These are phyloP conservation scores for Cercis canadensis DNA, from an alignment of 306 rosid genomes.

Conservation along the genomic window DNA sequence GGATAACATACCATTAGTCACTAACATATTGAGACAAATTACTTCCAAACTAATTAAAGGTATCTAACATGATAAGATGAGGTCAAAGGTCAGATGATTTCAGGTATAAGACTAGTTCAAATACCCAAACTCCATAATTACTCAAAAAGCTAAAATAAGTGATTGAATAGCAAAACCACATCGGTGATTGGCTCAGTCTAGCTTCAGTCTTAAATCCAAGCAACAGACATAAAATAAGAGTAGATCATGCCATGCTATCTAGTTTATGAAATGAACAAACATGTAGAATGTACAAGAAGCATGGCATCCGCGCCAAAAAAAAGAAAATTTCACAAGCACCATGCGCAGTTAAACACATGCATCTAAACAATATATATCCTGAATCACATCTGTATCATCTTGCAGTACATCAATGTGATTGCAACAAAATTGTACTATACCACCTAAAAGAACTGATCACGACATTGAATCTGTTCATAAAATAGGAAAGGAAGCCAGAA, in stretches of 20 bases:
- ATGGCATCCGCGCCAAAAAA: no score
- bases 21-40: background rate
- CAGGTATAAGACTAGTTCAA: conserved; percentile 1
- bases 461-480: background rate
- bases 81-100: background rate
- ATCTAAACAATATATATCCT: conserved; percentile 4
- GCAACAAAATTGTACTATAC: background rate
- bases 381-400: conserved; percentile 8
- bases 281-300: no score
- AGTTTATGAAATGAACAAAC: conserved; percentile 16
- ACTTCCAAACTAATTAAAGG: background rate
- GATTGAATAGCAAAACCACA: conserved; percentile 11
- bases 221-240: conserved; percentile 6
- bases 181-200: background rate
- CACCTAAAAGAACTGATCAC: background rate
- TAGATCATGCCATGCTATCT: conserved; percentile 8
- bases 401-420: background rate
- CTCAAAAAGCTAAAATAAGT: background rate
- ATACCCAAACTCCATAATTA: background rate
- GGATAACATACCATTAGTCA: conserved; percentile 3
- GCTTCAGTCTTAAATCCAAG: conserved; percentile 11
- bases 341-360: conserved; percentile 14
- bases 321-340: no score
- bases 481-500: conserved; percentile 7
- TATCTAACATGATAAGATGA: background rate